Base-by-base conservation (phyloP, 495 filamentous ascomycete genomes). In the Penicillium goetzii region DNA sequence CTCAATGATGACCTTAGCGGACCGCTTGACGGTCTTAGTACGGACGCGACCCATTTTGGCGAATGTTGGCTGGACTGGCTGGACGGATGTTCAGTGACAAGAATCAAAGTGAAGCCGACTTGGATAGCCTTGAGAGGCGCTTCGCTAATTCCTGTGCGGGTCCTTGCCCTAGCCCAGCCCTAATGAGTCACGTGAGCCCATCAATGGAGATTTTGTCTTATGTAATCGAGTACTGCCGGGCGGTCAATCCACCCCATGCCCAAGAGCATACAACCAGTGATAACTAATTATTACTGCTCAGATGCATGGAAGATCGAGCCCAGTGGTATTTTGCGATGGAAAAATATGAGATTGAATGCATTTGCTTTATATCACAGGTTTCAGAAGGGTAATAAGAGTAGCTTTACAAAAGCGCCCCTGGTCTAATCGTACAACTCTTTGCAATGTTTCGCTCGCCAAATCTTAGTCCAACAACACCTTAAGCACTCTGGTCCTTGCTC, bases 1-100 rank as follows among this genome's bases (percentile, higher is more conserved):
- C 89, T 98, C 95, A 82, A 99, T 97, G 83, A 98, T 92, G 87
- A 97, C 92, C 90, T 98, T 98, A 83, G 96, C 93, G 82, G 93
- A 98, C 86, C 97, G 95, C 89, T 99, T 98, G 80, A 98, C 95
- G 71, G 96, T 99, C 92, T 94, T 97, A 71, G 92, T 97, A 72
- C 92, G 88, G 85, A 97, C 92, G 83, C 92, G 92, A 92, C 92
- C 92, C 92, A 96, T 95, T 78, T 87, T 93, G 84, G 81, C 89
- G 88, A 84, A 85, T 86, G 75, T 81, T 74, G 74, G 71, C 71
- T 76, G 76, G 70, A 73, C 60, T 74, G 74, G 71, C 71, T 76
- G 76, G 70, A 73, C 60, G 72, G 67, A 74, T 76, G 71, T 76
- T 78, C 71, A 59, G 28, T 41, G 58, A 60, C 41, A 55, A 38